Conservation (phyloP, 75 land plant genomes). For the Sequoiadendron giganteum region DNA sequence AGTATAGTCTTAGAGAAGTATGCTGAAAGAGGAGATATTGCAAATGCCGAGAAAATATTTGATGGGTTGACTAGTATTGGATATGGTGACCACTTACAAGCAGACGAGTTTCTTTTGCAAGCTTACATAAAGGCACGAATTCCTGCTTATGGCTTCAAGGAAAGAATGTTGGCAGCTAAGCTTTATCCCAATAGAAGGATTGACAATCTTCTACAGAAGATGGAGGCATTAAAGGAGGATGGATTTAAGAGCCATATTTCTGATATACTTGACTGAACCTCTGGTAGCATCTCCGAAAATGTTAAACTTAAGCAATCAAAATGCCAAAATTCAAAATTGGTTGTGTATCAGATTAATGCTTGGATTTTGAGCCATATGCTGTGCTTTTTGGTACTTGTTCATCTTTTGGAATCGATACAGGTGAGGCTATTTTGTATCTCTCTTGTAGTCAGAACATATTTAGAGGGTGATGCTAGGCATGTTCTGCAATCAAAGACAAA, state of each 20-base stretch:
- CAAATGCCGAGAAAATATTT: conserved; percentile 61
- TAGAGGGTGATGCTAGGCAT: not conserved
- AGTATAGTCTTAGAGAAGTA: conserved; percentile 34
- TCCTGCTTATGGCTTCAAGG: conserved; percentile 69
- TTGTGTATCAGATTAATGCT: not conserved
- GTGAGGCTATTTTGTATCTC: not conserved
- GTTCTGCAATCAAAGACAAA: not conserved
- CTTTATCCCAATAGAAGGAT: conserved; percentile 37
- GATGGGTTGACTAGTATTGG: conserved; percentile 28
- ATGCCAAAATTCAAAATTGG: not conserved
- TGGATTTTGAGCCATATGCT: not conserved
- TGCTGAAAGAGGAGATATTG: conserved; percentile 62
- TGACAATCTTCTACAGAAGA: conserved; percentile 18
- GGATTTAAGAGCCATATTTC: not conserved
- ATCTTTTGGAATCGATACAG: not conserved
- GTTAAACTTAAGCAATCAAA: not conserved
- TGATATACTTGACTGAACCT: conserved; percentile 30
- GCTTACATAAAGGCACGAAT: conserved; percentile 56
- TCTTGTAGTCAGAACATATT: not conserved
- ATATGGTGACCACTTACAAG: conserved; percentile 17
- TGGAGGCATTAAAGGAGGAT: conserved; percentile 31
- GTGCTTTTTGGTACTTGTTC: not conserved
- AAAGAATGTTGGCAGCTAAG: conserved; percentile 70
- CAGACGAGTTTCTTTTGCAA: conserved; percentile 41
- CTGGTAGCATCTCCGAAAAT: not conserved